Conservation (phyloP, 371 early-diverging fungal genomes). For the Apophysomyces sp. region DNA sequence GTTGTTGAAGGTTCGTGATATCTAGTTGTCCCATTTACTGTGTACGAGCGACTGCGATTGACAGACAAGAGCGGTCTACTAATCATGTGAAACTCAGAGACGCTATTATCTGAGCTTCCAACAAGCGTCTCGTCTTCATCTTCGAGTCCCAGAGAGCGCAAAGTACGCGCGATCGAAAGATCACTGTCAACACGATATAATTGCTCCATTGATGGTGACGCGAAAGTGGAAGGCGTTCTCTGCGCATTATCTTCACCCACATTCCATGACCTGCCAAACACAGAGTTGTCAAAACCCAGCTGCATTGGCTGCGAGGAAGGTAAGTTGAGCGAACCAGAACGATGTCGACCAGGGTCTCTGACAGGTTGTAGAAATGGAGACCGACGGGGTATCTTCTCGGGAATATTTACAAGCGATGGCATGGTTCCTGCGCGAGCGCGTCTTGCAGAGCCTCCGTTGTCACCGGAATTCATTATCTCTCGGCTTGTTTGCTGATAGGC, state of each 20-base stretch:
- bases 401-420: slow-evolving; percentile 61
- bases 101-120: slow-evolving; percentile 6
- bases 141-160: slow-evolving; percentile 78
- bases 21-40: slow-evolving; percentile 67
- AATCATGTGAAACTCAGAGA: slow-evolving; percentile 33
- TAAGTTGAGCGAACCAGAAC: slow-evolving; percentile 61
- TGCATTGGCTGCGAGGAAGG: slow-evolving; percentile 55
- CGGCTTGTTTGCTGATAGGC: slow-evolving; percentile 10
- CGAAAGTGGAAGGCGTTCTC: slow-evolving; percentile 14
- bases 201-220: slow-evolving; percentile 59
- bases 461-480: slow-evolving; percentile 4
- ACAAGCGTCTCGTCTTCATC: slow-evolving; percentile 37
- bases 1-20: slow-evolving; percentile 42
- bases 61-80: slow-evolving; percentile 41
- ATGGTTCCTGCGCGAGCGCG: slow-evolving; percentile 82
- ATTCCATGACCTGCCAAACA: slow-evolving; percentile 66
- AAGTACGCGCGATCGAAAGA: slow-evolving; percentile 67
- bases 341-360: slow-evolving; percentile 25
- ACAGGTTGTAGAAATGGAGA: slow-evolving; percentile 17
- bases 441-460: slow-evolving; percentile 20
- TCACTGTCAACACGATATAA: slow-evolving; percentile 59
- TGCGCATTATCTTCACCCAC: slow-evolving; percentile 22
- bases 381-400: slow-evolving; percentile 33
- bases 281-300: slow-evolving; percentile 64
- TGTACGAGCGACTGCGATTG: slow-evolving; percentile 68